Evolutionary conservation across 2,329 filamentous ascomycete species (phyloP), one percentile per base, ranked within the genome.

Genomic region (Phialemoniopsis sp.): DNA sequence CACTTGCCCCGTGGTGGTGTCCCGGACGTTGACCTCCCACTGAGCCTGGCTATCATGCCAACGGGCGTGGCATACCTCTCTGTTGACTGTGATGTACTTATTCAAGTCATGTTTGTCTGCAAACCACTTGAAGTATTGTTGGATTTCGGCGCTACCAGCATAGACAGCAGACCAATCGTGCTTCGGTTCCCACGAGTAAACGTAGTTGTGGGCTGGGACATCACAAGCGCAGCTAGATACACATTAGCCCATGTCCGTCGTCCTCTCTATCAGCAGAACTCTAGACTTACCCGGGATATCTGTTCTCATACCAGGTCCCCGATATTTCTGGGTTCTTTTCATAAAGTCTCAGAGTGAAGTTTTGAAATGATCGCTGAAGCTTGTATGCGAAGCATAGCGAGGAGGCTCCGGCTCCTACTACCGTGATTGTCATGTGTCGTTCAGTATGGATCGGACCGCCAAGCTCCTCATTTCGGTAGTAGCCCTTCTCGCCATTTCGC

Each of bases 271-370:
- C 6, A 32, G 30, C 30, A 32, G 6, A 8, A 6, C 8, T 32
- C 6, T 7, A 13, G 16, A 13, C 51, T 12, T 49, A 65, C 49
- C 63, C 64, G 6, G 63, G 63, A 41, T 67, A 68, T 40, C 58
- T 56, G 51, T 76, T 76, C 50, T 75, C 72, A 31, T 55, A 70
- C 72, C 72, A 76, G 3, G 72, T 75, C 4, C 72, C 72, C 3
- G 60, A 58, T 1, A 73, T 53, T 32, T 65, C 63, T 2, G 55
- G 38, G 43, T 73, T 73, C 52, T 46, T 45, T 35, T 46, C 45
- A 28, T 46, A 46, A 4, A 73, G 35, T 5, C 34, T 35, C 8
- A 46, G 41, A 26, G 21, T 26, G 31, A 63, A 67, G 43, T 71
- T 66, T 13, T 52, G 47, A 36, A 72, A 69, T 10, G 21, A 26